These are phyloP conservation scores for Pestalotiopsis sp. DNA, from an alignment of 2,329 filamentous ascomycete species.

Conservation along the genomic window DNA sequence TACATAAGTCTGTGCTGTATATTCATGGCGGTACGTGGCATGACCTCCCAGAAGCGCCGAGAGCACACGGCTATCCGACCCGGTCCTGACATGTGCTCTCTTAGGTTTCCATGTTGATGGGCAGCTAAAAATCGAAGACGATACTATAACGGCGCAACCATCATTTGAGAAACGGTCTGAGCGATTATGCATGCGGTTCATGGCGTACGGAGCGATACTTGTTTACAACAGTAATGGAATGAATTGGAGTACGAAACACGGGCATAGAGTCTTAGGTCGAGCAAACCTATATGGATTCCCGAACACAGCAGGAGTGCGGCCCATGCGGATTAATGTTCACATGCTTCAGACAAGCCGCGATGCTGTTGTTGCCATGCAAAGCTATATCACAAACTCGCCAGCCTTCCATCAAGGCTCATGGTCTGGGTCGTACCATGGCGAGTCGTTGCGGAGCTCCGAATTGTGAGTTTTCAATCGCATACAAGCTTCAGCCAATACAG, in stretches of 20 bases:
- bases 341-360: not conserved
- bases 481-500: not conserved
- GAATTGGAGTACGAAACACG: not conserved
- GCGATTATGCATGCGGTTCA: not conserved
- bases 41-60: not conserved
- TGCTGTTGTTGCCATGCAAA: not conserved
- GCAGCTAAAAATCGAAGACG: constrained; percentile 25
- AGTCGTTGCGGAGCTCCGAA: not conserved
- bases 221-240: constrained; percentile 2
- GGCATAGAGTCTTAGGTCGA: not conserved
- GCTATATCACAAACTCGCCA: not conserved
- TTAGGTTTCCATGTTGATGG: constrained; percentile 33
- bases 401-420: not conserved
- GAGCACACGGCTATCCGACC: not conserved
- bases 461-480: not conserved
- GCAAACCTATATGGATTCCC: not conserved
- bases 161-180: not conserved
- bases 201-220: constrained; percentile 2
- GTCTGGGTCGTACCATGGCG: not conserved
- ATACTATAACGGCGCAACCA: not conserved
- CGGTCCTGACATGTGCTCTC: not conserved
- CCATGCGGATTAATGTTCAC: not conserved
- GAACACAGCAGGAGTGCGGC: not conserved
- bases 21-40: constrained; percentile 77
- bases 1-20: constrained; percentile 95